A percentile compares a stretch with the other conserved stretches of the same genome.
These are phyloP conservation scores for Friedmanniomyces simplex DNA, from an alignment of 495 filamentous ascomycete species.

Conservation along the genomic window DNA sequence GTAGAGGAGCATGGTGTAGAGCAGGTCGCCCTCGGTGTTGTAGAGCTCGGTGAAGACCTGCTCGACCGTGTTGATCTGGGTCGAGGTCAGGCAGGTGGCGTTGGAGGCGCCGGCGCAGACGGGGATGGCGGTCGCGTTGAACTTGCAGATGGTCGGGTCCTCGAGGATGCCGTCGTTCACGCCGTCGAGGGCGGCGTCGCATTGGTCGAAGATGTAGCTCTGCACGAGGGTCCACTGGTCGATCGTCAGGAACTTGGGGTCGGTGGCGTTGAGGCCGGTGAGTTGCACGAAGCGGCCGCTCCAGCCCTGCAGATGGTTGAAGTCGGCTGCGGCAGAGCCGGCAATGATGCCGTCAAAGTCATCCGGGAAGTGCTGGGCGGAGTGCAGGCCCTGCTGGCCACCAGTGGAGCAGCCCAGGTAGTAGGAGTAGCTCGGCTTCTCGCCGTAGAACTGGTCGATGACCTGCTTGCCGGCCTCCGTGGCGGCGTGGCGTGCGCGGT, in stretches of 20 bases:
- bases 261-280: conserved; percentile 29
- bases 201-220: conserved; percentile 19
- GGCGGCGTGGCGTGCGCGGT: conserved; percentile 32
- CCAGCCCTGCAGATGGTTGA: conserved; percentile 45
- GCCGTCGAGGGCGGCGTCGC: conserved; percentile 21
- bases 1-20: conserved; percentile 26
- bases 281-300: conserved; percentile 44
- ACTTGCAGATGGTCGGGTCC: conserved; percentile 24
- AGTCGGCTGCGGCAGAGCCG: conserved; percentile 30
- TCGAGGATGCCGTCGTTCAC: conserved; percentile 26
- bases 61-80: conserved; percentile 13
- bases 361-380: conserved; percentile 39
- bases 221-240: conserved; percentile 24
- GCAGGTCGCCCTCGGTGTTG: conserved; percentile 18
- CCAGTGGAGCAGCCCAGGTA: conserved; percentile 48
- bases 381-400: conserved; percentile 45
- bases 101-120: conserved; percentile 13
- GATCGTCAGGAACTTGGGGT: conserved; percentile 22
- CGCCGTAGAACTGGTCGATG: conserved; percentile 39
- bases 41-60: conserved; percentile 13
- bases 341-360: conserved; percentile 41
- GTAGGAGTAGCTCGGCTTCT: conserved; percentile 40
- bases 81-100: conserved; percentile 21
- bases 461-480: conserved; percentile 37
- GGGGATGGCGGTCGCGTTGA: conserved; percentile 13